These are phyloP conservation scores for Pleurozium schreberi DNA, from an alignment of 225 moss, liverwort and hornwort genomes.

Conservation along the genomic window DNA sequence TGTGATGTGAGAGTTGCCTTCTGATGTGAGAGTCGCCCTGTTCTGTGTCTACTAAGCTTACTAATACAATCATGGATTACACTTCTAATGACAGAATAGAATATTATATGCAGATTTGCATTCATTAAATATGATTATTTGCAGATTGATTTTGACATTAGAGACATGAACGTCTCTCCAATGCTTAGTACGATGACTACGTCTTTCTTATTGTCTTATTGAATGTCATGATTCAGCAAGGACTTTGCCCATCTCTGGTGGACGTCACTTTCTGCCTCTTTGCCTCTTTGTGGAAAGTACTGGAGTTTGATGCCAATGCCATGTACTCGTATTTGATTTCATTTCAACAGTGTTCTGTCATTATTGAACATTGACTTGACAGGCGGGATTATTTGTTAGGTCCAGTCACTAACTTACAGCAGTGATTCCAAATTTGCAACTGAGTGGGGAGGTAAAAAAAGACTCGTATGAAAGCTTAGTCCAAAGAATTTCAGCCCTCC, in stretches of 20 bases:
- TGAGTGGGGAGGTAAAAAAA: background rate
- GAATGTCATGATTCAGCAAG: background rate
- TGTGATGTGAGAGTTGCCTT: background rate
- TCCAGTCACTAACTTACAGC: background rate
- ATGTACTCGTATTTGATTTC: background rate
- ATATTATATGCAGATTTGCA: background rate
- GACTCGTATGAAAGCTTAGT: background rate
- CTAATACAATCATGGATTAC: background rate
- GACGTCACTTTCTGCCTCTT: background rate
- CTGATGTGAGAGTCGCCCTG: background rate
- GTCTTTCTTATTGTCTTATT: background rate
- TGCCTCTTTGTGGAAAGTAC: background rate
- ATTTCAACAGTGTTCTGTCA: background rate
- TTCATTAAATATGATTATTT: background rate
- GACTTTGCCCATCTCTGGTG: background rate
- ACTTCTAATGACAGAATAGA: background rate
- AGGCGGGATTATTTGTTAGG: background rate
- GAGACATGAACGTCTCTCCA: too few relatives aligned
- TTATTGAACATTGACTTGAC: background rate
- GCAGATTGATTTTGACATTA: background rate
- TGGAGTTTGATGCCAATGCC: background rate
- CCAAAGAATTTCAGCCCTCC: background rate
- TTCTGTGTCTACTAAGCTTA: background rate
- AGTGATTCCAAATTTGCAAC: background rate
- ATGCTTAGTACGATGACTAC: background rate